These are phyloP conservation scores for Pigoraptor vietnamica DNA, from an alignment of 78 protist species.

Conservation along the genomic window DNA sequence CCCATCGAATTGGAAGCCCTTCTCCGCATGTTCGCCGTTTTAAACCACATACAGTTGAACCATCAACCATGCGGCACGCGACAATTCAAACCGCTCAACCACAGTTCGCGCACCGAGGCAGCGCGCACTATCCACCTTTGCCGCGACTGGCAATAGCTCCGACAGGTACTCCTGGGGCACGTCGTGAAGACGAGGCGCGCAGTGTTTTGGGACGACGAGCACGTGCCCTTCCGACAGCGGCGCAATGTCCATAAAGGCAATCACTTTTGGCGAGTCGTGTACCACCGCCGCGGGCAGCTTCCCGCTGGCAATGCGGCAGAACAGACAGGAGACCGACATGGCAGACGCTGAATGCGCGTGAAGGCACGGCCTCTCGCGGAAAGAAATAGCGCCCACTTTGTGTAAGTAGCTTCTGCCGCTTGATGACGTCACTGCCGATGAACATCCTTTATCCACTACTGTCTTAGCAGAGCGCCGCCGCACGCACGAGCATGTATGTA, in stretches of 20 bases:
- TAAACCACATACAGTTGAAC: too few species aligned
- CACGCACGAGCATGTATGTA: neutral
- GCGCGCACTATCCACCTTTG: neutral
- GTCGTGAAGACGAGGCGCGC: slow-evolving; percentile 6
- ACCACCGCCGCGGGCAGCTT: neutral
- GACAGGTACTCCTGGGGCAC: slow-evolving; percentile 9
- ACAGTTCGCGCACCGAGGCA: too few species aligned
- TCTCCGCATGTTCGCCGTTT: too few species aligned
- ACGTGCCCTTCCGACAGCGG: slow-evolving; percentile 10
- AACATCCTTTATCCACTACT: too few species aligned
- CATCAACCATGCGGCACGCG: too few species aligned
- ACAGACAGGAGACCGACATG: neutral
- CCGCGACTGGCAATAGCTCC: slow-evolving; percentile 13
- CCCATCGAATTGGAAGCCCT: neutral
- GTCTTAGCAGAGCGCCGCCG: too few species aligned
- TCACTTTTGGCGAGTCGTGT: neutral
- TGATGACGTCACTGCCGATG: too few species aligned
- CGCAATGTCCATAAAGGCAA: neutral
- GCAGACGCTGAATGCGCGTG: too few species aligned
- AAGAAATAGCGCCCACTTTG: too few species aligned
- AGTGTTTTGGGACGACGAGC: slow-evolving; percentile 14
- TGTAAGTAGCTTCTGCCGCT: too few species aligned
- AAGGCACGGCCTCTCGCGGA: too few species aligned
- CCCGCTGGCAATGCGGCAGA: neutral
- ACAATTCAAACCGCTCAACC: too few species aligned